phyloP scores from a whole-genome alignment of 2,329 filamentous ascomycete species.

The Bipolaris gigantea region DNA sequence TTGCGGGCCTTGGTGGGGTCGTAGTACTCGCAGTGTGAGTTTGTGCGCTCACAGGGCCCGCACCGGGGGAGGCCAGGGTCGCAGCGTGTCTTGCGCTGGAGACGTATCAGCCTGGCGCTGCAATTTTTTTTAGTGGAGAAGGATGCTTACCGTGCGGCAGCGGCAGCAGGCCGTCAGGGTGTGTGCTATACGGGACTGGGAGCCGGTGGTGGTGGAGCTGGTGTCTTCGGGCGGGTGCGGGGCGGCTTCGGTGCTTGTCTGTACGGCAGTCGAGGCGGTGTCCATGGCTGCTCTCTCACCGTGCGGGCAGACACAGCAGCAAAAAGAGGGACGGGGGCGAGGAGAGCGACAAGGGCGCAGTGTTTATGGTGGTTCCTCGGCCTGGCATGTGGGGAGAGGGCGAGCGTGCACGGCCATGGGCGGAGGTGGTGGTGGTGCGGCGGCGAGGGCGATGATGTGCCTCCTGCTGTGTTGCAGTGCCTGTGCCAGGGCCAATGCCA shows the following conservation, averaged over 20 bases:
- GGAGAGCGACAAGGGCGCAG: not conserved
- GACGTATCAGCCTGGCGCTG: constrained; percentile 13
- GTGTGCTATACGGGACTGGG: constrained; percentile 66
- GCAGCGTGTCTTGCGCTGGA: constrained; percentile 90
- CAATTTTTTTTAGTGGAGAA: not conserved
- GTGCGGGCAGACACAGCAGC: constrained; percentile 10
- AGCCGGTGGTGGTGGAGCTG: constrained; percentile 12
- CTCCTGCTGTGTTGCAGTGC: not conserved
- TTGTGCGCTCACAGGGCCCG: constrained; percentile 87
- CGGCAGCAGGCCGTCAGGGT: constrained; percentile 79
- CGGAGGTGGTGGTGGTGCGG: constrained; percentile 19
- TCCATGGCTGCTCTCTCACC: constrained; percentile 24
- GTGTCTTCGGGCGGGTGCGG: constrained; percentile 26
- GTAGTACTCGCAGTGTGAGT: constrained; percentile 91
- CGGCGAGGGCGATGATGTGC: constrained; percentile 18
- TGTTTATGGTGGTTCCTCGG: constrained; percentile 2
- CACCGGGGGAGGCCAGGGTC: constrained; percentile 91
- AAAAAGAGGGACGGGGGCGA: constrained; percentile 7
- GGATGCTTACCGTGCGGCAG: constrained; percentile 68
- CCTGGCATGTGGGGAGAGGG: not conserved
- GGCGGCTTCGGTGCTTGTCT: constrained; percentile 24
- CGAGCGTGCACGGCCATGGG: constrained; percentile 26
- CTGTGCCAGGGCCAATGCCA: not conserved
- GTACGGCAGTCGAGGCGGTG: constrained; percentile 21
- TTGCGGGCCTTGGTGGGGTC: constrained; percentile 84